These are phyloP conservation scores for Vinca minor DNA, from an alignment of 257 asterid species.

Conservation along the genomic window DNA sequence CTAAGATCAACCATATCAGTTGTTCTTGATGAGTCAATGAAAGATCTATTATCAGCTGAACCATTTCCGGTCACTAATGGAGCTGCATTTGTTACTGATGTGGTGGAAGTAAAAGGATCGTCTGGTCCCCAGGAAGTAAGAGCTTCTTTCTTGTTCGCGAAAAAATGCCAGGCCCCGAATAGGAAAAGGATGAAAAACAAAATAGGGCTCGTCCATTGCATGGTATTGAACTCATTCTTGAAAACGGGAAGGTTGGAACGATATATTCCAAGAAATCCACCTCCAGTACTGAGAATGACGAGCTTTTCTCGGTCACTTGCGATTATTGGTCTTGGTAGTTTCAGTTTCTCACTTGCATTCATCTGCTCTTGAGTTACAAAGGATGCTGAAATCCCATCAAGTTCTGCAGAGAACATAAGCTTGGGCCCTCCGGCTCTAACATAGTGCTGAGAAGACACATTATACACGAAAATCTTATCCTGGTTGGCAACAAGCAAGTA, in stretches of 20 bases:
- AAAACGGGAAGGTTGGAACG: conserved; percentile 71
- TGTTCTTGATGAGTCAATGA: conserved; percentile 54
- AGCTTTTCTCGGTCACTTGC: conserved; percentile 71
- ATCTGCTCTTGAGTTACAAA: conserved; percentile 40
- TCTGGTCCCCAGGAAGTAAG: conserved; percentile 94
- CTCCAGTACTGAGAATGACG: conserved; percentile 55
- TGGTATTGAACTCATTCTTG: conserved; percentile 69
- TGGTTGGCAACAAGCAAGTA: conserved; percentile 53
- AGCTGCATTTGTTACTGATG: conserved; percentile 38
- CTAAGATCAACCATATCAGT: conserved; percentile 60
- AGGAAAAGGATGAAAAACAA: conserved; percentile 74
- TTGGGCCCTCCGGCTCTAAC: conserved; percentile 69
- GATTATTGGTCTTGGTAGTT: conserved; percentile 37
- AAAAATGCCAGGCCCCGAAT: conserved; percentile 80
- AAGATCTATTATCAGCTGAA: conserved; percentile 36
- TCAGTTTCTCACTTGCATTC: conserved; percentile 21
- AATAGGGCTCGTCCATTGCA: conserved; percentile 85
- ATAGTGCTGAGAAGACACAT: conserved; percentile 78
- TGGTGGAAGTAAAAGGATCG: conserved; percentile 52
- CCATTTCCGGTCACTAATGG: conserved; percentile 22
- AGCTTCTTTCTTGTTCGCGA: conserved; percentile 85
- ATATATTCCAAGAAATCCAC: conserved; percentile 68
- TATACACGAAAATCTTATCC: conserved; percentile 60
- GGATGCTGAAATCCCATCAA: conserved; percentile 53
- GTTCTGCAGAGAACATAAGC: conserved; percentile 54